phyloP scores from a whole-genome alignment of 1,284 basidiomycete genomes.

The Apiotrichum siamense region DNA sequence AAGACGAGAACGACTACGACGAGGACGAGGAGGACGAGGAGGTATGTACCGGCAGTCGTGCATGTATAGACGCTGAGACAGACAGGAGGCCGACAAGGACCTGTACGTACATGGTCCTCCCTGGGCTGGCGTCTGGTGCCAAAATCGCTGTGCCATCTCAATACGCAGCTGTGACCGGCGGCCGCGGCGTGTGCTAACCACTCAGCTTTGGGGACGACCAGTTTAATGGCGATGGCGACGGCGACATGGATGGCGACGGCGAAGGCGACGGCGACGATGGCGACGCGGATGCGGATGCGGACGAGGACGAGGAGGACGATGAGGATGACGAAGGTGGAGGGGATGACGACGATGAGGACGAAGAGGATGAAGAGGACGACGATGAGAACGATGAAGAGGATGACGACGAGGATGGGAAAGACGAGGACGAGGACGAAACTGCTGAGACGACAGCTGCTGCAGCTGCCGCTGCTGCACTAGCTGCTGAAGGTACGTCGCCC shows the following conservation, averaged over 20 bases:
- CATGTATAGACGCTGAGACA: slow-evolving; percentile 2
- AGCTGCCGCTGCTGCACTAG: neutral
- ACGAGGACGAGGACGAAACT: neutral
- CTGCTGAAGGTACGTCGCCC: neutral
- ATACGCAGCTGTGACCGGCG: no score
- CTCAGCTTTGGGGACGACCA: slow-evolving; percentile 15
- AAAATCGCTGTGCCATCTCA: no score
- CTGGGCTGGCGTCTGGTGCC: no score
- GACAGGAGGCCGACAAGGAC: slow-evolving; percentile 23
- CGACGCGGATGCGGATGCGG: no score
- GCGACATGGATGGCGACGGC: slow-evolving; percentile 16
- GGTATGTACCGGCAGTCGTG: neutral
- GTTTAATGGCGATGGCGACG: slow-evolving; percentile 17
- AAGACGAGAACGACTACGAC: slow-evolving; percentile 30
- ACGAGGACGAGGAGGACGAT: slow-evolving; percentile 20
- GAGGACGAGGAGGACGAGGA: slow-evolving; percentile 21
- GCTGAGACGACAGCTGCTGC: slow-evolving; percentile 2
- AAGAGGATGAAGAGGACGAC: slow-evolving; percentile 19
- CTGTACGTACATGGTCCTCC: neutral
- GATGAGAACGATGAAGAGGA: slow-evolving; percentile 19
- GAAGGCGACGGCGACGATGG: slow-evolving; percentile 26
- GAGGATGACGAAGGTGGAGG: slow-evolving; percentile 16
- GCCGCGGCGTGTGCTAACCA: neutral
- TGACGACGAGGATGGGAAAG: slow-evolving; percentile 16
- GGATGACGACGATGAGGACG: slow-evolving; percentile 19